Conservation (phyloP, 1,139 yeast species). For the Geotrichum candidum region DNA sequence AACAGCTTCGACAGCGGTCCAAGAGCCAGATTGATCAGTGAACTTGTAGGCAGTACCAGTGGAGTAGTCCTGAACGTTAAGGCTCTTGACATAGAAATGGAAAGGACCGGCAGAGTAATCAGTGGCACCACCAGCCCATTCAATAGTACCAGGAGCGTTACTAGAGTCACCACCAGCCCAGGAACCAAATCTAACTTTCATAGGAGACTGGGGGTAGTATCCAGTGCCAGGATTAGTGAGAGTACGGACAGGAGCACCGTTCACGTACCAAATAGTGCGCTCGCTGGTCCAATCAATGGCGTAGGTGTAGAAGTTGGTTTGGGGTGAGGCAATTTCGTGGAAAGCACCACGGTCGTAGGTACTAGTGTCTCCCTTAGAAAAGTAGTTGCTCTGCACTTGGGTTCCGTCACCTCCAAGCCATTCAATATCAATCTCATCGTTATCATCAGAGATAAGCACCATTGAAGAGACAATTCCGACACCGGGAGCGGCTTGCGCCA, state of each 20-base stretch:
- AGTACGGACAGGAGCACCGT: conserved; percentile 56
- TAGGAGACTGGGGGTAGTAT: conserved; percentile 71
- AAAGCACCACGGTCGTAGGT: conserved; percentile 75
- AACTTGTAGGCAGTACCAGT: conserved; percentile 66
- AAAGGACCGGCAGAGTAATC: conserved; percentile 63
- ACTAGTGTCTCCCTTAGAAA: conserved; percentile 69
- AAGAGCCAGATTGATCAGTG: conserved; percentile 56
- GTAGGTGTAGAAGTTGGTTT: conserved; percentile 62
- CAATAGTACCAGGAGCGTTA: conserved; percentile 60
- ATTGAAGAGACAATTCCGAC: conserved; percentile 73
- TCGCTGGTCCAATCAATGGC: conserved; percentile 77
- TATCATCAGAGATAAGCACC: conserved; percentile 76
- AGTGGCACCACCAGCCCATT: conserved; percentile 85
- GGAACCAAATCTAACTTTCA: conserved; percentile 60
- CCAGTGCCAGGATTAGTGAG: conserved; percentile 43
- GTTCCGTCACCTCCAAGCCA: conserved; percentile 72
- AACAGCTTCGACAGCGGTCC: conserved; percentile 61
- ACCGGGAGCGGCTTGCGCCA: conserved; percentile 66
- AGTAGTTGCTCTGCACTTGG: conserved; percentile 74
- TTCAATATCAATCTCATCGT: conserved; percentile 83
- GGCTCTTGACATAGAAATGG: conserved; percentile 55
- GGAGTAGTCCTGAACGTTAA: conserved; percentile 72
- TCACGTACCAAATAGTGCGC: conserved; percentile 53
- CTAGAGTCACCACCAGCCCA: conserved; percentile 82
- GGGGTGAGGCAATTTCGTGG: conserved; percentile 54